Percentiles rank a stretch among this genome's conserved stretches.
Conservation (phyloP, 768 basidiomycete genomes). For the Lentinus tigrinus region DNA sequence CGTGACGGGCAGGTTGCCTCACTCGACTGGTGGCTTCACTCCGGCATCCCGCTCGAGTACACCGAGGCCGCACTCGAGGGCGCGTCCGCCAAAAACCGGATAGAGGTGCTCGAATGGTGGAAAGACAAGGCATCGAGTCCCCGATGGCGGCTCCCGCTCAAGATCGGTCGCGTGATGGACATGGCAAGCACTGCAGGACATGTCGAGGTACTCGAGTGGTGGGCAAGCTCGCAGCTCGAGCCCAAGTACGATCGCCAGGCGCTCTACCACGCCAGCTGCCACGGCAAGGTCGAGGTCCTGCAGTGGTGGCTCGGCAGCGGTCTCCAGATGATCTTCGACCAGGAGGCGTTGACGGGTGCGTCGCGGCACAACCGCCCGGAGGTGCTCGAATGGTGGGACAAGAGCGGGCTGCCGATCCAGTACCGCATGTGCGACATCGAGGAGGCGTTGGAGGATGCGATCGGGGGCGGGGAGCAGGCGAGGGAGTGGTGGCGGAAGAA, state of each 20-base stretch:
- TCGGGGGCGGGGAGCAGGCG: slow-evolving; percentile 73
- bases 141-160: slow-evolving; percentile 55
- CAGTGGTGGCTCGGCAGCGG: slow-evolving; percentile 85
- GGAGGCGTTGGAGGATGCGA: slow-evolving; percentile 86
- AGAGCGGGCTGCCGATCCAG: slow-evolving; percentile 72
- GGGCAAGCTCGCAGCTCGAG: slow-evolving; percentile 75
- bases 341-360: slow-evolving; percentile 75
- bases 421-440: slow-evolving; percentile 92
- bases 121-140: slow-evolving; percentile 45
- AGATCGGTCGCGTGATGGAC: slow-evolving; percentile 84
- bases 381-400: slow-evolving; percentile 88
- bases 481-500: slow-evolving; percentile 80
- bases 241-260: slow-evolving; percentile 77
- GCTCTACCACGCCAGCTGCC: slow-evolving; percentile 74
- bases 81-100: slow-evolving; percentile 74
- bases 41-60: slow-evolving; percentile 67
- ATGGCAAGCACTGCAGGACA: slow-evolving; percentile 79
- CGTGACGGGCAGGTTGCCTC: slow-evolving; percentile 71
- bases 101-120: slow-evolving; percentile 86
- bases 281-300: slow-evolving; percentile 76
- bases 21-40: slow-evolving; percentile 79
- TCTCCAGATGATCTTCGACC: slow-evolving; percentile 75
- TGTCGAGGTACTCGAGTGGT: slow-evolving; percentile 80
- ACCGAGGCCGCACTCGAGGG: slow-evolving; percentile 78
- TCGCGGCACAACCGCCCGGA: slow-evolving; percentile 80